phyloP scores from a whole-genome alignment of 177 flowering plant genomes.

The Vitis hybrid region DNA sequence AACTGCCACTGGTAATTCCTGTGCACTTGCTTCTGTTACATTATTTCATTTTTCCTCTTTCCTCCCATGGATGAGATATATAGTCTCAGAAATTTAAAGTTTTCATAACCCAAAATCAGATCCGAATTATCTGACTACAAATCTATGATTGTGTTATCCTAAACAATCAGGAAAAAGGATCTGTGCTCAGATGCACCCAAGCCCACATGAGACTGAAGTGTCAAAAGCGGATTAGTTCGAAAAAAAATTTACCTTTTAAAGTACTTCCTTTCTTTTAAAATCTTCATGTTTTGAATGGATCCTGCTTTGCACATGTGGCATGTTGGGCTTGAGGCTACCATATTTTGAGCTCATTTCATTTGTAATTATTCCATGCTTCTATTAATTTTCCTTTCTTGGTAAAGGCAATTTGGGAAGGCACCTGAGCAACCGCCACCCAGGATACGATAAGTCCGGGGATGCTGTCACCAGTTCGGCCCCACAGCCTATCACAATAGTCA shows the following conservation, averaged over 20 bases:
- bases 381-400: conserved; percentile 12
- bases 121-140: no score
- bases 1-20: conserved; percentile 88
- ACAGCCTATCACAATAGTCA: conserved; percentile 37
- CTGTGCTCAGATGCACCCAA: no score
- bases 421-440: conserved; percentile 91
- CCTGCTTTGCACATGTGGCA: not conserved
- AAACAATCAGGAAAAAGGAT: no score
- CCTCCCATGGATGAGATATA: no score
- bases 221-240: no score
- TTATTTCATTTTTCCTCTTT: not conserved
- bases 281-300: not conserved
- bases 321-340: not conserved
- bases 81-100: no score
- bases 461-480: conserved; percentile 35
- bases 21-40: not conserved
- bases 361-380: not conserved
- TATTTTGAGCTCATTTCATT: not conserved
- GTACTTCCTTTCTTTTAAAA: not conserved
- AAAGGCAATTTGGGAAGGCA: conserved; percentile 97
- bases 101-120: no score
- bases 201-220: no score
- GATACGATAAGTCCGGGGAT: conserved; percentile 80
- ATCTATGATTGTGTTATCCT: no score
- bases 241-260: no score